Evolutionary conservation across 495 filamentous ascomycete species (phyloP).

Genomic region (Rostrohypoxylon terebratum): DNA sequence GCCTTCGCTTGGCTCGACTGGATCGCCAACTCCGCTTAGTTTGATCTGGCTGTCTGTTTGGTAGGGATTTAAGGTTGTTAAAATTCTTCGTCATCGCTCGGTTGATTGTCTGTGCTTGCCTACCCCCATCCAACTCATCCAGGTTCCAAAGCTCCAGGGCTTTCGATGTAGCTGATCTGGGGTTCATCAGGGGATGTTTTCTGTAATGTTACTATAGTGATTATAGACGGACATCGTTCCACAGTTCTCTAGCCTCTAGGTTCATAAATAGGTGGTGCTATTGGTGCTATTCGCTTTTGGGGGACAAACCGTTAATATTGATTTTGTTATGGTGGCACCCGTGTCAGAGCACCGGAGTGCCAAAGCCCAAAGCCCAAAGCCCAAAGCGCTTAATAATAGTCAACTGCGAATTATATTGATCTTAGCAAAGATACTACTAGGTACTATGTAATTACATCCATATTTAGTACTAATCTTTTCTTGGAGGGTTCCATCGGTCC

Average conservation of each 20-base stretch:
- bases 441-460: too few species aligned
- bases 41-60: too few species aligned
- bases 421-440: slow-evolving; percentile 19
- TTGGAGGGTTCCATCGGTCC: background rate
- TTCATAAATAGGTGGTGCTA: background rate
- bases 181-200: background rate
- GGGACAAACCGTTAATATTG: slow-evolving; percentile 23
- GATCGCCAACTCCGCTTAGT: slow-evolving; percentile 8
- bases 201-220: slow-evolving; percentile 4
- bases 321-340: slow-evolving; percentile 15
- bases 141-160: background rate
- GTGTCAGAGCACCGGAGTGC: slow-evolving; percentile 3
- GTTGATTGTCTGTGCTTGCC: background rate
- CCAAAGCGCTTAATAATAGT: background rate
- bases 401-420: slow-evolving; percentile 21
- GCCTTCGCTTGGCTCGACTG: slow-evolving; percentile 26
- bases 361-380: too few species aligned
- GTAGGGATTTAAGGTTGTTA: background rate
- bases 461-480: too few species aligned
- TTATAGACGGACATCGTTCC: background rate
- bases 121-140: background rate
- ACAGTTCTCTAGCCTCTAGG: slow-evolving; percentile 6
- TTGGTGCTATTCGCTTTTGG: background rate
- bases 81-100: background rate
- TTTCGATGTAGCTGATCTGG: background rate